Evolutionary conservation across 768 basidiomycete species (phyloP).

Genomic region (Rhizopogon vulgaris): DNA sequence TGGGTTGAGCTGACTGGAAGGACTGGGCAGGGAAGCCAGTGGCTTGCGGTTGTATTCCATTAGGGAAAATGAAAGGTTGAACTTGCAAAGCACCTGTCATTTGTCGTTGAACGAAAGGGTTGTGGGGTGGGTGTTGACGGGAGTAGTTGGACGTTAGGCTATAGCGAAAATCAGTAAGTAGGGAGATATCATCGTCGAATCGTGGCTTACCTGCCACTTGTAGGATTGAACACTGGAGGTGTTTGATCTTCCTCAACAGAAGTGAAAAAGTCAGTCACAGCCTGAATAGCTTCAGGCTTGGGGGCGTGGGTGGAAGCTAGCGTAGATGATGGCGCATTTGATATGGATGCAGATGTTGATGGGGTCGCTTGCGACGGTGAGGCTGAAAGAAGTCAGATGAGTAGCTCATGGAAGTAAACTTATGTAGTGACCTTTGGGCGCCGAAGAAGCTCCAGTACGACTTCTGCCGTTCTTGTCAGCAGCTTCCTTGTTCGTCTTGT

Average conservation of each 20-base stretch:
- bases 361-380: constrained; percentile 13
- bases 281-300: constrained; percentile 37
- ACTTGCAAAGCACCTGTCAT: constrained; percentile 39
- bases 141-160: constrained; percentile 47
- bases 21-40: constrained; percentile 49
- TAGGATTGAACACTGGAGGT: constrained; percentile 56
- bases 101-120: constrained; percentile 71
- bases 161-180: constrained; percentile 8
- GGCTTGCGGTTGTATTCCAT: constrained; percentile 44
- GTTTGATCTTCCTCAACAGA: constrained; percentile 81
- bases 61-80: constrained; percentile 36
- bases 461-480: constrained; percentile 36
- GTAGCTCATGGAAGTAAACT: background rate
- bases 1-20: constrained; percentile 24
- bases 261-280: constrained; percentile 78
- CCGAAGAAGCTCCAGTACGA: constrained; percentile 5
- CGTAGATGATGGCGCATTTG: constrained; percentile 21
- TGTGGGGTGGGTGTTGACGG: constrained; percentile 55
- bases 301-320: constrained; percentile 17
- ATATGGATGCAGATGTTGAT: constrained; percentile 12
- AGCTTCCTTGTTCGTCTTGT: constrained; percentile 72
- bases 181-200: background rate
- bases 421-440: constrained; percentile 22
- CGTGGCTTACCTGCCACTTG: constrained; percentile 41
- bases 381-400: constrained; percentile 2